Evolutionary conservation across 139 green algal genomes (phyloP).

Genomic region (Chlorella vulgaris): DNA sequence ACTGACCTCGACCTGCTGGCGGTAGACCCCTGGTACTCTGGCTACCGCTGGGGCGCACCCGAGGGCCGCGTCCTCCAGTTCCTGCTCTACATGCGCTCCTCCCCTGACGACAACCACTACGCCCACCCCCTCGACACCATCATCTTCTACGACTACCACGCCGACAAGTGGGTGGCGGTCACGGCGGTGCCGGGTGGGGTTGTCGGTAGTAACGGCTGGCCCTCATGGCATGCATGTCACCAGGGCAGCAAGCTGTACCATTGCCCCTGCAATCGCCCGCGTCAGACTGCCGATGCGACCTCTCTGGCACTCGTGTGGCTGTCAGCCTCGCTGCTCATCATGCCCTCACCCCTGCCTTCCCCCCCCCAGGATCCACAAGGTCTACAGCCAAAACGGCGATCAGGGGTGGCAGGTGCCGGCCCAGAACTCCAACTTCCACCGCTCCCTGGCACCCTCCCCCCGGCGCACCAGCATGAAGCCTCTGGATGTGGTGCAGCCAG

Average conservation of each 20-base stretch:
- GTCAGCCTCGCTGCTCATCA: neutral
- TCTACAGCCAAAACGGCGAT: slow-evolving; percentile 1
- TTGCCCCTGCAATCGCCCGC: neutral
- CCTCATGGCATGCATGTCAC: neutral
- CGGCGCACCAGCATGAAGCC: slow-evolving; percentile 69
- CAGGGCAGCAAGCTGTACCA: neutral
- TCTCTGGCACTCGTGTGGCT: too few relatives aligned
- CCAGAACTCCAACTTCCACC: slow-evolving; percentile 73
- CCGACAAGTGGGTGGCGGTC: slow-evolving; percentile 23
- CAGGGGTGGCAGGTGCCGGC: neutral
- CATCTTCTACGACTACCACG: slow-evolving; percentile 79
- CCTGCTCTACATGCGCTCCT: slow-evolving; percentile 74
- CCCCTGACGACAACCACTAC: slow-evolving; percentile 60
- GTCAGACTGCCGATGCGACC: too few relatives aligned
- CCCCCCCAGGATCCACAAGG: slow-evolving; percentile 30
- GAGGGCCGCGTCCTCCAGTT: slow-evolving; percentile 58
- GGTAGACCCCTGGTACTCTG: slow-evolving; percentile 66
- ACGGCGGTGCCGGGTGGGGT: neutral
- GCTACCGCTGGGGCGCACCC: slow-evolving; percentile 12
- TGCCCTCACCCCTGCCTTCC: neutral
- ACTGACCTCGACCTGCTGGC: slow-evolving; percentile 62
- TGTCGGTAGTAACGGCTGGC: neutral
- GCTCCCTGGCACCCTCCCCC: slow-evolving; percentile 37
- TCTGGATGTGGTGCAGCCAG: slow-evolving; percentile 76
- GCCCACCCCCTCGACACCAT: slow-evolving; percentile 80